These are phyloP conservation scores for Exophiala bonariae DNA, from an alignment of 2,329 filamentous ascomycete genomes.

Conservation along the genomic window DNA sequence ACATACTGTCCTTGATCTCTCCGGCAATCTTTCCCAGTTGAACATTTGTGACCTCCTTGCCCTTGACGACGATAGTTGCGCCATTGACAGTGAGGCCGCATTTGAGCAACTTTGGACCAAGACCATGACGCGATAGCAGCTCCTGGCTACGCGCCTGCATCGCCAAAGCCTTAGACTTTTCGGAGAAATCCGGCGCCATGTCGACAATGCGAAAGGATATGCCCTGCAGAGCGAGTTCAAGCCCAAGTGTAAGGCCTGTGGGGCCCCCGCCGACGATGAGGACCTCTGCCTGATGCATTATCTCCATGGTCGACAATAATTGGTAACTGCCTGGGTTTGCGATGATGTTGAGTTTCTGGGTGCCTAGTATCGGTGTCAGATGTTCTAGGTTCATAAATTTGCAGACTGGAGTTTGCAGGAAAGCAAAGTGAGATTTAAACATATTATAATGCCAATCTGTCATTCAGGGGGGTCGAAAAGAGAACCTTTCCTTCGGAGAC, in stretches of 20 bases:
- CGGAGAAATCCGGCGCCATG: slow-evolving; percentile 38
- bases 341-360: no score
- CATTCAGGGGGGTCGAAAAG: no score
- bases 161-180: slow-evolving; percentile 45
- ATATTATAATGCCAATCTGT: no score
- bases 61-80: background rate
- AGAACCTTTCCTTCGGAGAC: no score
- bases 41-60: background rate
- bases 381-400: no score
- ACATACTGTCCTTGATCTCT: background rate
- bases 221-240: slow-evolving; percentile 46
- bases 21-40: background rate
- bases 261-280: slow-evolving; percentile 5
- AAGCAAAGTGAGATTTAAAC: no score
- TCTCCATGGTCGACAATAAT: no score
- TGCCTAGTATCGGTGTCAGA: no score
- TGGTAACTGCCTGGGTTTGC: no score
- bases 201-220: slow-evolving; percentile 45
- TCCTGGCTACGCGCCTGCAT: slow-evolving; percentile 46
- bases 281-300: no score
- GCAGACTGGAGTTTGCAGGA: no score
- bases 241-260: slow-evolving; percentile 42
- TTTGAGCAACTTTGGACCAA: slow-evolving; percentile 40
- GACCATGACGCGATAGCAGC: slow-evolving; percentile 42
- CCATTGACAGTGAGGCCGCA: slow-evolving; percentile 8